A percentile compares a stretch with the other conserved stretches of the same genome.
Conservation (phyloP, 805 yeast genomes). For the Saturnispora halmiae region DNA sequence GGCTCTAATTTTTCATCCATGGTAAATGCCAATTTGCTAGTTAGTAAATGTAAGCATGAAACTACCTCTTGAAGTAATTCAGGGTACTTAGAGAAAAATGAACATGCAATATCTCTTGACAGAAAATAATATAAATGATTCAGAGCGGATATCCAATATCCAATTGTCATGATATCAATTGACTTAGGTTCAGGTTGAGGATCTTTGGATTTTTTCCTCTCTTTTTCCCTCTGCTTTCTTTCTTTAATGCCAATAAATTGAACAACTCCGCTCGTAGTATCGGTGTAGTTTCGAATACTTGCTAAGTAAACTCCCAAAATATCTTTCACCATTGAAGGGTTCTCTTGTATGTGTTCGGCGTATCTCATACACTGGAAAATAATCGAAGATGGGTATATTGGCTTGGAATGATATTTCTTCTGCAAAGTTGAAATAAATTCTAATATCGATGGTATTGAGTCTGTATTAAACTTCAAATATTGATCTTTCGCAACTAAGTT, state of each 20-base stretch:
- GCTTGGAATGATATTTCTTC: constrained; percentile 37
- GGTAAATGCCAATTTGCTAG: constrained; percentile 58
- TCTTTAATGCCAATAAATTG: constrained; percentile 20
- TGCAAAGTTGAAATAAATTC: constrained; percentile 41
- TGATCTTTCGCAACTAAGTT: constrained; percentile 47
- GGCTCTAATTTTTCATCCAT: constrained; percentile 51
- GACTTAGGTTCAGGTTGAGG: constrained; percentile 11
- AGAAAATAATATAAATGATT: constrained; percentile 73
- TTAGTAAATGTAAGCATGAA: constrained; percentile 47
- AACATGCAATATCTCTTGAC: constrained; percentile 47
- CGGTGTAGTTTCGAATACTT: constrained; percentile 49
- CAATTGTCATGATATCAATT: constrained; percentile 57
- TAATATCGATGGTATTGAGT: constrained; percentile 40
- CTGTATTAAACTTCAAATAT: constrained; percentile 52
- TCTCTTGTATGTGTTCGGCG: constrained; percentile 49
- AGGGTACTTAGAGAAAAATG: constrained; percentile 47
- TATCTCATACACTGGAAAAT: constrained; percentile 64
- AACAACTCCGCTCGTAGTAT: constrained; percentile 52
- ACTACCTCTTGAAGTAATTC: constrained; percentile 49
- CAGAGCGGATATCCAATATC: constrained; percentile 83
- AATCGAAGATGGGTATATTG: constrained; percentile 59
- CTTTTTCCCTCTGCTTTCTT: constrained; percentile 14
- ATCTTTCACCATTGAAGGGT: constrained; percentile 45
- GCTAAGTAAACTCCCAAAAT: constrained; percentile 53
- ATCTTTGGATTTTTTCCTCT: constrained; percentile 12